These are phyloP conservation scores for Helicostylum pulchrum DNA, from an alignment of 192 early-diverging fungal genomes.

Conservation along the genomic window DNA sequence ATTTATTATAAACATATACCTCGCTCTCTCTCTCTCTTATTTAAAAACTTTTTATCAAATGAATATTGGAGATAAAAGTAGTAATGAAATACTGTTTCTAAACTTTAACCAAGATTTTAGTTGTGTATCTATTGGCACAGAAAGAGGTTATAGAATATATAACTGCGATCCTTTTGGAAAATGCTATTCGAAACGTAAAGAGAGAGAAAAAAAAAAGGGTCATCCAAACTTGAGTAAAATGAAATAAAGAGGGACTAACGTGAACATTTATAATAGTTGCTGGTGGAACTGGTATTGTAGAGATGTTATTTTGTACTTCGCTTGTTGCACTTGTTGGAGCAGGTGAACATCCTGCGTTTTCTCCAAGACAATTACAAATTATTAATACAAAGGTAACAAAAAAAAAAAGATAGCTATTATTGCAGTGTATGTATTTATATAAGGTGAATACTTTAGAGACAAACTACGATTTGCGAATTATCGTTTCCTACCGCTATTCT, in stretches of 20 bases:
- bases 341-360: constrained; percentile 84
- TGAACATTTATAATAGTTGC: constrained; percentile 49
- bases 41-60: constrained; percentile 28
- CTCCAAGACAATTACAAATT: constrained; percentile 88
- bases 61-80: constrained; percentile 62
- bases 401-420: neutral
- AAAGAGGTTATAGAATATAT: constrained; percentile 91
- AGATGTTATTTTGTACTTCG: constrained; percentile 98
- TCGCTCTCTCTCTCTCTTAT: too few relatives aligned
- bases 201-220: neutral
- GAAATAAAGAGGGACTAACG: neutral
- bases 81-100: constrained; percentile 71
- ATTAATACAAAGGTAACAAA: constrained; percentile 89
- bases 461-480: constrained; percentile 97
- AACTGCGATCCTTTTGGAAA: constrained; percentile 97
- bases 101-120: constrained; percentile 86
- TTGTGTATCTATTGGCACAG: constrained; percentile 87
- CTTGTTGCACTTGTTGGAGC: constrained; percentile 94
- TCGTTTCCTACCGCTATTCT: constrained; percentile 91
- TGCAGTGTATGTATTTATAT: neutral
- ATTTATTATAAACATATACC: too few relatives aligned
- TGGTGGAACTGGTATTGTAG: constrained; percentile 90
- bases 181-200: constrained; percentile 81
- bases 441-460: constrained; percentile 53
- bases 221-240: neutral